These are phyloP conservation scores for Danielia oregonensis DNA, from an alignment of 805 yeast species.

Conservation along the genomic window DNA sequence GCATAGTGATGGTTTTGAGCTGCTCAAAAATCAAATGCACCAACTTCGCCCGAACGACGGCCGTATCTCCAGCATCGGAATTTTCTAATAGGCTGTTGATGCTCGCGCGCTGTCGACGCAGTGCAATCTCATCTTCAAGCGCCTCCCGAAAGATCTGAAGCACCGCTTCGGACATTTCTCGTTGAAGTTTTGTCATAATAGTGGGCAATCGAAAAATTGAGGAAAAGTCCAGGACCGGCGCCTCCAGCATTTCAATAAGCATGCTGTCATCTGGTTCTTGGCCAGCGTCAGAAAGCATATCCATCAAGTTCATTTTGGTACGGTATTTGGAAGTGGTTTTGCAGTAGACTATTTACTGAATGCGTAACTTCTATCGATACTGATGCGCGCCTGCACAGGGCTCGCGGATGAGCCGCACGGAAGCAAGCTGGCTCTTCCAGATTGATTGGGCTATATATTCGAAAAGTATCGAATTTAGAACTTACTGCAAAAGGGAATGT, in stretches of 20 bases:
- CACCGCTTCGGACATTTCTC: conserved; percentile 30
- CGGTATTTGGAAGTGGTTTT: too few species aligned
- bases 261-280: too few species aligned
- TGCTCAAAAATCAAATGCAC: conserved; percentile 44
- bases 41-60: conserved; percentile 1
- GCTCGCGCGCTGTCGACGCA: conserved; percentile 26
- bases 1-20: conserved; percentile 50
- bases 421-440: too few species aligned
- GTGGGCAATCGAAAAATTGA: conserved; percentile 39
- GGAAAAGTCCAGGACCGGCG: too few species aligned
- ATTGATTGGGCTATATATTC: too few species aligned
- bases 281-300: conserved; percentile 36
- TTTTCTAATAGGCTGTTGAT: conserved; percentile 35
- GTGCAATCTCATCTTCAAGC: conserved; percentile 20
- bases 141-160: conserved; percentile 27
- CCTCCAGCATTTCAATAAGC: too few species aligned
- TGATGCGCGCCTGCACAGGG: too few species aligned
- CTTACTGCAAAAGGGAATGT: too few species aligned
- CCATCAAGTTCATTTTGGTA: conserved; percentile 35
- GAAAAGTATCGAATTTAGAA: too few species aligned
- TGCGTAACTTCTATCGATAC: too few species aligned
- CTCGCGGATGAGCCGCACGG: too few species aligned
- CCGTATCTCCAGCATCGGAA: conserved; percentile 4
- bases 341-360: too few species aligned
- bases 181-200: conserved; percentile 29